These are phyloP conservation scores for Paramecium bursaria DNA, from an alignment of 73 alveolate species.

Conservation along the genomic window DNA sequence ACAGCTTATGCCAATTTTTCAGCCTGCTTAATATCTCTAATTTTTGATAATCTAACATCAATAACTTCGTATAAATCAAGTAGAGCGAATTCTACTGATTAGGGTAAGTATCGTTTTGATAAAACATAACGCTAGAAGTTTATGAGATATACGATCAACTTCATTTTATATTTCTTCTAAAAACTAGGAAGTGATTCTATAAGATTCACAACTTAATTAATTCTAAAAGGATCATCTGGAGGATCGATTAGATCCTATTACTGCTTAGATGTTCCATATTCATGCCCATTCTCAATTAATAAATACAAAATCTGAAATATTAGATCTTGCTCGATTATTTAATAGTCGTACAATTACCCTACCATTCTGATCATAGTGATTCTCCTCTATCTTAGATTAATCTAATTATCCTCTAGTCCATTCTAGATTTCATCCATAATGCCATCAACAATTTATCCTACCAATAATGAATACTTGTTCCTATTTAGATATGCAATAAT, in stretches of 20 bases:
- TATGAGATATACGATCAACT: constrained; percentile 28
- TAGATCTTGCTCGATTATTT: constrained; percentile 56
- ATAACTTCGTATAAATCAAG: constrained; percentile 64
- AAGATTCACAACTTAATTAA: constrained; percentile 45
- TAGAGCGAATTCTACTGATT: constrained; percentile 56
- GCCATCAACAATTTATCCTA: constrained; percentile 17
- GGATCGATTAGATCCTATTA: constrained; percentile 66
- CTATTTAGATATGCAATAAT: constrained; percentile 52
- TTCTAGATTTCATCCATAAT: constrained; percentile 35
- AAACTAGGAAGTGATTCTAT: constrained; percentile 61
- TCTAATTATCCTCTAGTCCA: constrained; percentile 68
- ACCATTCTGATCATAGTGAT: constrained; percentile 56
- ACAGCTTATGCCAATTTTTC: background rate
- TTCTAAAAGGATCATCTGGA: constrained; percentile 69
- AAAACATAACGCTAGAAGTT: constrained; percentile 63
- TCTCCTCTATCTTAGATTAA: constrained; percentile 60
- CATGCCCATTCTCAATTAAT: constrained; percentile 61
- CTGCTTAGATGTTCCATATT: constrained; percentile 3
- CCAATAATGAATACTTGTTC: background rate
- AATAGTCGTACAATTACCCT: constrained; percentile 58
- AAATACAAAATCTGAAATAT: constrained; percentile 56
- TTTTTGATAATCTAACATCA: constrained; percentile 54
- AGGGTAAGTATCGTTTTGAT: constrained; percentile 62
- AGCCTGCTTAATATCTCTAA: constrained; percentile 48
- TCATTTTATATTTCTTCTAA: constrained; percentile 29